Percentiles rank a stretch among this genome's conserved stretches.
These are phyloP conservation scores for Hortiboletus rubellus DNA, from an alignment of 1,284 basidiomycete species.

Conservation along the genomic window DNA sequence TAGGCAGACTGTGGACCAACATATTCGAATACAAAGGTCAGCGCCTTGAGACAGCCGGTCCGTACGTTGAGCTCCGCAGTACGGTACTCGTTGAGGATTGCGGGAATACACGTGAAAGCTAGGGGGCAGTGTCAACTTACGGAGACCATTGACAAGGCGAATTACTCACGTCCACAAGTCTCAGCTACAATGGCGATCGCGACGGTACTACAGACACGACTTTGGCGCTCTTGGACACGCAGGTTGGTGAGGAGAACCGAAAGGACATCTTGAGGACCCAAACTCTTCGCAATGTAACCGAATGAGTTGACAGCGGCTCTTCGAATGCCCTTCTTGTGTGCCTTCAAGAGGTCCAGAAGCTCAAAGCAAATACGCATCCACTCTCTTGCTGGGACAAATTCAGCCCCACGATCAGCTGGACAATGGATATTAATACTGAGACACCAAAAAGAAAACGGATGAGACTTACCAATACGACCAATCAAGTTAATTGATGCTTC, in stretches of 20 bases:
- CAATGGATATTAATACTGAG: constrained; percentile 13
- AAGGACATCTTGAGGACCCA: constrained; percentile 98
- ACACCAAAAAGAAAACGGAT: not conserved
- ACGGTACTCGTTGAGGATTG: constrained; percentile 98
- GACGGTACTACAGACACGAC: constrained; percentile 97
- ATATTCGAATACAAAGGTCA: constrained; percentile 99
- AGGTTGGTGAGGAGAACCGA: constrained; percentile 96
- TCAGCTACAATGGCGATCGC: constrained; percentile 98
- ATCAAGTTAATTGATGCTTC: constrained; percentile 99
- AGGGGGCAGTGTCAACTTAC: constrained; percentile 22
- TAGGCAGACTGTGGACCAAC: constrained; percentile 99
- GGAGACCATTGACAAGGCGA: not conserved
- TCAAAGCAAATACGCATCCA: constrained; percentile 99
- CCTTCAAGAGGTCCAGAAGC: constrained; percentile 94
- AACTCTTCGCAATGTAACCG: constrained; percentile 98
- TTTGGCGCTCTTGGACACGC: constrained; percentile 98
- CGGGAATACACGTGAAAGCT: constrained; percentile 99
- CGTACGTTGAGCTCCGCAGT: constrained; percentile 98
- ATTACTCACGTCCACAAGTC: constrained; percentile 86
- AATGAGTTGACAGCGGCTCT: constrained; percentile 99
- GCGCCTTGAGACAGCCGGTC: constrained; percentile 98
- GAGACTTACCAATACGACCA: constrained; percentile 82
- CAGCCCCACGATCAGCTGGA: constrained; percentile 94
- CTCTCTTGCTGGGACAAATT: constrained; percentile 97
- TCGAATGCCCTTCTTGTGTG: constrained; percentile 98